Evolutionary conservation across 1,139 yeast genomes (phyloP), one percentile per base, ranked within the genome.

Genomic region (Williopsis jadinii): DNA sequence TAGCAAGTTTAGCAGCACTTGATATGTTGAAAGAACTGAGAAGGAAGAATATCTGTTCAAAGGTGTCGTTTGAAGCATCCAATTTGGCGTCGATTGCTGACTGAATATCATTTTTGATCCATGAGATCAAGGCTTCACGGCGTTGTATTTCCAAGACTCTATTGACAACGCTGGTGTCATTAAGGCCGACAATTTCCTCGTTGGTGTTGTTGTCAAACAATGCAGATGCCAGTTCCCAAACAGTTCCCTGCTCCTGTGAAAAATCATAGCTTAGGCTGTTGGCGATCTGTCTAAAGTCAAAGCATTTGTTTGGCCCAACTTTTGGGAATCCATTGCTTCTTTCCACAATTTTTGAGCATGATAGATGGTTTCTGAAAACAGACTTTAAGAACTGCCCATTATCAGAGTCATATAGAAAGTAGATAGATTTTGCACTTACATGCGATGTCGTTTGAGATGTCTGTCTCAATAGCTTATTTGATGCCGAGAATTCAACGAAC

Each of bases 1-100:
- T 62, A 0, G 96, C 88, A 2, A 66, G 48, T 32, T 68, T 66
- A 9, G 84, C 70, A 1, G 97, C 97, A 29, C 67, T 66, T 10
- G 71, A 64, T 35, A 86, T 56, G 41, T 80, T 74, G 38, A 84
- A 80, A 5, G 75, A 67, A 36, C 80, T 68, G 11, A 88, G 54
- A 28, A 70, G 59, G 4, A 73, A 56, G 53, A 80, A 78, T 0
- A 84, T 70, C 26, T 60, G 58, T 35, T 80, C 81, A 37, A 77
- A 63, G 0, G 65, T 55, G 38, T 71, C 71, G 6, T 55, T 52
- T 2, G 58, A 45, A 13, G 52, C 45, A 2, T 44, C 45, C 6
- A 58, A 33, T 28, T 48, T 54, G 0, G 54, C 45, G 14, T 75
- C 76, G 34, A 77, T 64, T 43, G 74, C 77, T 36, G 65, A 66